phyloP scores from a whole-genome alignment of 768 basidiomycete species.

The Podaxis carcinomalis region DNA sequence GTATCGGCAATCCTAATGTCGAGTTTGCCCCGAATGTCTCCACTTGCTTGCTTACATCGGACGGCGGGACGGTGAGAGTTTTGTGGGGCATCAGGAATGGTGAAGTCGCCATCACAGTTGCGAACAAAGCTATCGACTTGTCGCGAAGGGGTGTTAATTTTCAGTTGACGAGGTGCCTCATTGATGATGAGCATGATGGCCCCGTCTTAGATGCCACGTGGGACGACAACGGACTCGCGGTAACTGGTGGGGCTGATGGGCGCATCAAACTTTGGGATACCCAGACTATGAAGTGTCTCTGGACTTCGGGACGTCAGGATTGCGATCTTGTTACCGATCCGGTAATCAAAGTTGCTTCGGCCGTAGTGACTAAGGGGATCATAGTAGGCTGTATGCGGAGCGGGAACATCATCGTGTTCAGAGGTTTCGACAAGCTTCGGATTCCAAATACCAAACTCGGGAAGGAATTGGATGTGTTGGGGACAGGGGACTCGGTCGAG shows the following conservation, averaged over 20 bases:
- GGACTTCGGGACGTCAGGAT: slow-evolving; percentile 48
- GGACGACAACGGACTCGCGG: slow-evolving; percentile 33
- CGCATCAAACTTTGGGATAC: slow-evolving; percentile 72
- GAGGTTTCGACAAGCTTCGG: slow-evolving; percentile 28
- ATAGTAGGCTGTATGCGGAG: slow-evolving; percentile 49
- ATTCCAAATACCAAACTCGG: background rate
- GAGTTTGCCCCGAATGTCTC: slow-evolving; percentile 71
- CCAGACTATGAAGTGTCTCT: slow-evolving; percentile 49
- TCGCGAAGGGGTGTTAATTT: slow-evolving; percentile 38
- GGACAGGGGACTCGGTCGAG: slow-evolving; percentile 17
- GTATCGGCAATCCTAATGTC: slow-evolving; percentile 70
- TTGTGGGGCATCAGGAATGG: slow-evolving; percentile 75
- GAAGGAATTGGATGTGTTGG: slow-evolving; percentile 9
- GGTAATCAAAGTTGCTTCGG: slow-evolving; percentile 45
- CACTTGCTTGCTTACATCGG: slow-evolving; percentile 51
- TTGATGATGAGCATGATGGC: slow-evolving; percentile 63
- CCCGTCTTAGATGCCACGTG: slow-evolving; percentile 53
- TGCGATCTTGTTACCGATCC: slow-evolving; percentile 39
- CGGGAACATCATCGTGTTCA: slow-evolving; percentile 58
- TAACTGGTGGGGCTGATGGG: slow-evolving; percentile 61
- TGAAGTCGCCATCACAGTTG: slow-evolving; percentile 57
- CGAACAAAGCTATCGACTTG: slow-evolving; percentile 54
- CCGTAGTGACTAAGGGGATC: slow-evolving; percentile 32
- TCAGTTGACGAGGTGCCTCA: slow-evolving; percentile 41
- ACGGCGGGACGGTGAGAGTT: slow-evolving; percentile 61